Base-by-base conservation (phyloP, 306 rosid species). In the Delonix regia region DNA sequence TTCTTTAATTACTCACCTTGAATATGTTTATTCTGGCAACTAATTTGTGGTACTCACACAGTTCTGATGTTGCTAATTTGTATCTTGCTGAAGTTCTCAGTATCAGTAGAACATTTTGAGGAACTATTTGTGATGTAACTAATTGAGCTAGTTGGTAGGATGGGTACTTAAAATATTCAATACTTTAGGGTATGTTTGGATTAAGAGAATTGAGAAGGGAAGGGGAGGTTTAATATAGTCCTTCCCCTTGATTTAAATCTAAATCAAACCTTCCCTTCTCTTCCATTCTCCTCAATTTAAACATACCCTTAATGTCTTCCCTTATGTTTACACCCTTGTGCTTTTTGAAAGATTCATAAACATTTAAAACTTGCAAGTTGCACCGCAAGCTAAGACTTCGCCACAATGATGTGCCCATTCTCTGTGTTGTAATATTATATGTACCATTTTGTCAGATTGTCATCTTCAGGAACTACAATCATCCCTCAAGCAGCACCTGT, bases 401-500 rank as follows among this genome's bases (percentile, higher is more conserved):
- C 69, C 52, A 36, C 44, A 41, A 39, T 48, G 74, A 61, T 73
- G 78, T 77, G 80, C 52, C 34, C 52, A 22, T 82, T 77, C 16
- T 69, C 62, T 76, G 79, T 75, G 71, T 39, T 66, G 71, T 80
- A 77, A 66, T 66, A 77, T 76, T 84, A 60, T 79, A 71, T 60
- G 59, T 83, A 81, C 71, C 63, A 19, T 72, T 82, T 66, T 79
- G 49, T 75, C 94, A 96, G 99, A 85, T 67, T 76, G 80, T 80
- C 78, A 69, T 79, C 94, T 66, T 82, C 98, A 19, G 66, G 81
- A 45, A 75, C 83, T 18, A 78, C 89, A 79, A 84, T 82, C 7
- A 75, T 87, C 74, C 87, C 89, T 14, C 91, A 83, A 80, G 98
- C 98, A 79, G 80, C 91, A 47, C 75, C 96, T 64, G 85, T 92